Evolutionary conservation across 225 moss, liverwort and hornwort genomes (phyloP), one percentile per base, ranked within the genome.

Genomic region (Polytrichum commune): DNA sequence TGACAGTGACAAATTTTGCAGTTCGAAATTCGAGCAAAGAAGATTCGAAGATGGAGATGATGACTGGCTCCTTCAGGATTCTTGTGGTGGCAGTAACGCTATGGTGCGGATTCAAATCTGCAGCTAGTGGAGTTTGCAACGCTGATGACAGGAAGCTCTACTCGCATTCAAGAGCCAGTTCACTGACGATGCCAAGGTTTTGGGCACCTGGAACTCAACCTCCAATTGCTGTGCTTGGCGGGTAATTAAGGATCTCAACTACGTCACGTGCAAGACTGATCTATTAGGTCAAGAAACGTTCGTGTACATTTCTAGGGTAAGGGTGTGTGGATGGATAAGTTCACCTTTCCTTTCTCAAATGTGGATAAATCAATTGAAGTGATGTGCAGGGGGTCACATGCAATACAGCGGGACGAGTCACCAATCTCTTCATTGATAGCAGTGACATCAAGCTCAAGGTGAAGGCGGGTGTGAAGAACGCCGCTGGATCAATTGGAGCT

Each of bases 111-210:
- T 32, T 32, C 32, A 32, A 7, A 32, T 8, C 32, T 32, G 32
- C 32, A 32, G 32, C 8, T 8, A 8, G 32, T 63, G 63, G 27
- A 16, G 24, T 18, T 16, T 69, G 68, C 68, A 53, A 26, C 27
- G 58, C 70, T 1, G 29, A 26, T 18, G 70, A 30, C 58, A 58
- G 23, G 23, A 5, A 55, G 69, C 69, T 26, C 57, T 54, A 5
- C 57, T 70, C 27, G 1, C 29, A 13, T 70, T 60, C 70, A 70
- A 70, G 54, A 7, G 27, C 70, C 70, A 29, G 56, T 57, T 58
- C 22, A 60, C 58, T 53, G 70, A 60, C 58, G 27, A 28, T 3
- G 27, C 19, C 29, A 30, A 27, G 18, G 6, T 58, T 70, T 56
- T 32, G 19, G 30, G 7, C 8, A 19, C 55, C 9, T 60, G 70